Percentiles rank a stretch among this genome's conserved stretches.
phyloP scores from a whole-genome alignment of 2,329 filamentous ascomycete species.

The Alternaria incomplexa region DNA sequence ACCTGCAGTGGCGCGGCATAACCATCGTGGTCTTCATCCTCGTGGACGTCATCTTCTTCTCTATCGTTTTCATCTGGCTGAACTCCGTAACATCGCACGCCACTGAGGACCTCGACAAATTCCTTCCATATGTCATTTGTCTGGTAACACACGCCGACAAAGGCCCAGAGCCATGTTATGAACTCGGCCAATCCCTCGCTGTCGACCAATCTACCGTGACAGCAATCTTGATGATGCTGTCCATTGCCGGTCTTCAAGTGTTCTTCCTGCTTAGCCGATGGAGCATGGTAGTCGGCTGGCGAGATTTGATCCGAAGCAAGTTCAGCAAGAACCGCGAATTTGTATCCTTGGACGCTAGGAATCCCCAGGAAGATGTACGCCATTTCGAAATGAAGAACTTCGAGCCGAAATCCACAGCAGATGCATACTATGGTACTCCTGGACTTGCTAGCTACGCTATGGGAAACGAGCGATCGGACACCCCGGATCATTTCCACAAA shows the following conservation, averaged over 20 bases:
- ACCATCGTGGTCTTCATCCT: conserved; percentile 89
- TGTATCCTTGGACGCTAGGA: conserved; percentile 79
- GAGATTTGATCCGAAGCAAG: conserved; percentile 64
- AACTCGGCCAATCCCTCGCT: conserved; percentile 65
- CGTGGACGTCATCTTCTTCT: conserved; percentile 91
- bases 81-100: conserved; percentile 65
- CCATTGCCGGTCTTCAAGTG: conserved; percentile 83
- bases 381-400: conserved; percentile 48
- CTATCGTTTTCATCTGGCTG: conserved; percentile 86
- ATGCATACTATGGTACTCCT: conserved; percentile 32
- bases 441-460: conserved; percentile 27
- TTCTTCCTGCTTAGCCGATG: conserved; percentile 80
- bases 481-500: conserved; percentile 46
- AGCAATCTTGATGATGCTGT: conserved; percentile 81
- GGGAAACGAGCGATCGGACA: conserved; percentile 28
- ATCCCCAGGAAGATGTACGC: conserved; percentile 39
- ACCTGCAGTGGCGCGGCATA: conserved; percentile 94
- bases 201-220: conserved; percentile 78
- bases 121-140: conserved; percentile 73
- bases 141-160: conserved; percentile 64
- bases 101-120: conserved; percentile 61
- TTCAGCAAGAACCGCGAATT: conserved; percentile 74
- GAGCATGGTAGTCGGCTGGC: conserved; percentile 87
- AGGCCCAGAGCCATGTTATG: conserved; percentile 71
- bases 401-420: conserved; percentile 34